Evolutionary conservation across 2,329 filamentous ascomycete genomes (phyloP).

Genomic region (Colletotrichum cuscutae): DNA sequence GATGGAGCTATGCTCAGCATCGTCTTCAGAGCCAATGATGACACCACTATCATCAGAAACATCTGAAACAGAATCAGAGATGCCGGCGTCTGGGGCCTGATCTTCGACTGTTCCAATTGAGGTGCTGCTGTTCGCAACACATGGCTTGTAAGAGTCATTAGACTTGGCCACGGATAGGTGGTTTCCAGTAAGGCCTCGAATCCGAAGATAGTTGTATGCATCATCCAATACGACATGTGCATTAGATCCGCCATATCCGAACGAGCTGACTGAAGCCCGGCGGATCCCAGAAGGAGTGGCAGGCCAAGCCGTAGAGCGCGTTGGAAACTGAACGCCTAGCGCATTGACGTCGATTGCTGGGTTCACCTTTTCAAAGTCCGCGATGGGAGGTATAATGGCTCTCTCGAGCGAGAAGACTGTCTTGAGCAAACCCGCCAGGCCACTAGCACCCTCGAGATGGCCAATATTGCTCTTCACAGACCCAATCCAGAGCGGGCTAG

Average conservation of each 20-base stretch:
- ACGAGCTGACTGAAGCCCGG: slow-evolving; percentile 65
- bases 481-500: slow-evolving; percentile 56
- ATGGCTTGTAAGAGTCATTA: too few species aligned
- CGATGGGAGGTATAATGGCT: slow-evolving; percentile 60
- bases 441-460: slow-evolving; percentile 62
- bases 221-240: slow-evolving; percentile 59
- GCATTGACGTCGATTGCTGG: slow-evolving; percentile 56
- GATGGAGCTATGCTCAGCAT: too few species aligned
- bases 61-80: too few species aligned
- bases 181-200: not conserved
- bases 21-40: too few species aligned
- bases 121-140: too few species aligned
- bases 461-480: slow-evolving; percentile 66
- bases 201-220: slow-evolving; percentile 14
- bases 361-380: slow-evolving; percentile 59
- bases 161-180: not conserved
- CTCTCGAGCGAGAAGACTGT: slow-evolving; percentile 59
- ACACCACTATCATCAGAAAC: too few species aligned
- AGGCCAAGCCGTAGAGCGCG: slow-evolving; percentile 54
- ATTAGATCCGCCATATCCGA: slow-evolving; percentile 68
- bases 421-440: slow-evolving; percentile 64
- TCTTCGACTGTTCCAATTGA: too few species aligned
- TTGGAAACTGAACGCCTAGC: slow-evolving; percentile 56
- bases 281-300: slow-evolving; percentile 48
- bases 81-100: too few species aligned